These are phyloP conservation scores for Casuarina cunninghamiana DNA, from an alignment of 306 rosid genomes.

Conservation along the genomic window DNA sequence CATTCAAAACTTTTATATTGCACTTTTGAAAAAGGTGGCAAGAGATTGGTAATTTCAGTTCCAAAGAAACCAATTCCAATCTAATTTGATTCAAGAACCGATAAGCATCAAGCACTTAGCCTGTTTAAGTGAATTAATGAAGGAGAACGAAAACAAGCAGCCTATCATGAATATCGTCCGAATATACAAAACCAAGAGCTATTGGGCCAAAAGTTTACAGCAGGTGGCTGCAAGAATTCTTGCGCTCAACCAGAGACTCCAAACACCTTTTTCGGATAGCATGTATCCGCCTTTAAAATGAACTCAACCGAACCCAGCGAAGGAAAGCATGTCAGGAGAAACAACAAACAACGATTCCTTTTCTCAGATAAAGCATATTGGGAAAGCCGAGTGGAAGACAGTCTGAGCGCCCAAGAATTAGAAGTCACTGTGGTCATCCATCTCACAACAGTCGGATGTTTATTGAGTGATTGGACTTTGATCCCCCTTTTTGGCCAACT, in stretches of 20 bases:
- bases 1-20: too few species aligned
- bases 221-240: neutral
- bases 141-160: neutral
- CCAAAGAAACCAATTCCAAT: too few species aligned
- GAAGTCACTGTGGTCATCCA: constrained; percentile 4
- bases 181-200: neutral
- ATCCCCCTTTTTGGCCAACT: constrained; percentile 64
- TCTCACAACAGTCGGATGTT: constrained; percentile 22
- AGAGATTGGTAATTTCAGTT: too few species aligned
- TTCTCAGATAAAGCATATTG: neutral
- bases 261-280: neutral
- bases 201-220: neutral
- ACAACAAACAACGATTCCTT: neutral
- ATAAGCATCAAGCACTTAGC: too few species aligned
- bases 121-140: neutral
- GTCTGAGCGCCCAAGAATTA: constrained; percentile 2
- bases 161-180: neutral
- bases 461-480: constrained; percentile 46
- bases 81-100: too few species aligned
- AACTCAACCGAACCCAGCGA: constrained; percentile 1
- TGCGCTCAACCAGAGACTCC: neutral
- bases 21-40: too few species aligned
- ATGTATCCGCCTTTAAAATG: neutral
- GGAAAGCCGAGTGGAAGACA: neutral
- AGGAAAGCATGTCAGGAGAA: neutral